Evolutionary conservation across 768 basidiomycete genomes (phyloP), one percentile per base, ranked within the genome.

Genomic region (Strobilomyces dryophilus): DNA sequence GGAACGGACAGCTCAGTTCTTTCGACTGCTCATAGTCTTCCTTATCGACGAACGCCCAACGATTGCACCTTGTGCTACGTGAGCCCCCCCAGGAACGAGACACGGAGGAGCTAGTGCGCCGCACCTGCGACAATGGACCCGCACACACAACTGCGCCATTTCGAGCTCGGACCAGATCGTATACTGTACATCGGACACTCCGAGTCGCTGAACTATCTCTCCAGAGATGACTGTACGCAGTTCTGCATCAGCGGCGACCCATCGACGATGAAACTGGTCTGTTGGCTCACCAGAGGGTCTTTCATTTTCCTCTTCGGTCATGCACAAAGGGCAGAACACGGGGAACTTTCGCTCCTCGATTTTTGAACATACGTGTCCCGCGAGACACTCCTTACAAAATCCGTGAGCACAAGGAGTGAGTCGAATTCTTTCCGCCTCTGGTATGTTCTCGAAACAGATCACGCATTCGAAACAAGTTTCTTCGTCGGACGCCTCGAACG

Each of bases 261-360:
- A 8, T 15, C 1, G 2, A 9, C 18, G 20, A 46, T 39, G 0
- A 3, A 2, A 35, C 17, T 4, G 1, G 35, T 5, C 11, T 6
- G 21, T 14, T 49, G 50, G 24, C 73, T 65, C 60, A 73, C 75
- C 69, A 11, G 68, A 68, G 8, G 69, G 69, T 27, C 52, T 69
- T 3, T 51, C 43, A 6, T 64, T 64, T 14, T 58, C 56, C 8
- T 59, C 59, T 20, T 73, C 73, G 5, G 73, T 66, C 27, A 73
- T 64, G 55, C 86, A 87, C 20, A 76, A 52, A 1, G 85, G 86
- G 59, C 85, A 87, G 17, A 77, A 64, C 24, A 87, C 77, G 1
- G 85, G 85, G 45, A 76, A 85, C 21, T 68, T 73, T 51, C 73
- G 73, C 34, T 82, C 79, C 15, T 72, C 68, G 20, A 86, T 69